A percentile compares a stretch with the other conserved stretches of the same genome.
Conservation (phyloP, 2,329 filamentous ascomycete species). For the Apiospora sp. region DNA sequence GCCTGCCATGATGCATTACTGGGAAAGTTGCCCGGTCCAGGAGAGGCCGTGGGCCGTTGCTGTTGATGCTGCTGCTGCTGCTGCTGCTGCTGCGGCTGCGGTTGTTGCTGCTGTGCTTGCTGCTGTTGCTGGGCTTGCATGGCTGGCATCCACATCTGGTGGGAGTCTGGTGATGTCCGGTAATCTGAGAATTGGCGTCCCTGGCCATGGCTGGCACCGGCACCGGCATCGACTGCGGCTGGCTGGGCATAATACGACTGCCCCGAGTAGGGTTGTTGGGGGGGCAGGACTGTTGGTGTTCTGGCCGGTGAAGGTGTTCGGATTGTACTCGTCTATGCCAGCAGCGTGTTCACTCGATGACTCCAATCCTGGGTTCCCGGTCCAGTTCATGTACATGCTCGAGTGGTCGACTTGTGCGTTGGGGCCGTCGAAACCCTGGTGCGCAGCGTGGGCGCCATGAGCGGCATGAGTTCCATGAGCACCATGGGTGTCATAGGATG, state of each 20-base stretch:
- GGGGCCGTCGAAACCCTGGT: slow-evolving; percentile 15
- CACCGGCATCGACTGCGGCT: background rate
- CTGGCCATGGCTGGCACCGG: slow-evolving; percentile 5
- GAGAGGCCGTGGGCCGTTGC: slow-evolving; percentile 15
- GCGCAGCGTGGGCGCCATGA: background rate
- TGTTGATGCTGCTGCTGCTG: slow-evolving; percentile 28
- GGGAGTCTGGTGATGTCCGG: background rate
- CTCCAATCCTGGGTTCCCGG: background rate
- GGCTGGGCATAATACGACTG: background rate
- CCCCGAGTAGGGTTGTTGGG: slow-evolving; percentile 13
- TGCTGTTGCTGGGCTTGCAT: slow-evolving; percentile 30
- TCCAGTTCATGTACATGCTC: slow-evolving; percentile 21
- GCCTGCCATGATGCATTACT: background rate
- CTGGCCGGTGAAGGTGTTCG: background rate
- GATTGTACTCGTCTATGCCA: background rate
- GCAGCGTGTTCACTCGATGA: background rate
- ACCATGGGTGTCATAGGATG: slow-evolving; percentile 7
- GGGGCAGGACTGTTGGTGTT: background rate
- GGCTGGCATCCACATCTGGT: slow-evolving; percentile 22
- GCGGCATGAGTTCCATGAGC: background rate
- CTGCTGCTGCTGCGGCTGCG: slow-evolving; percentile 29
- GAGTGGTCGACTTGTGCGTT: slow-evolving; percentile 9
- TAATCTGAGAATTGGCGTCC: background rate
- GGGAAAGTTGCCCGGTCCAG: slow-evolving; percentile 18
- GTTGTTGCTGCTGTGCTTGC: slow-evolving; percentile 33